Percentiles rank a stretch among this genome's conserved stretches.
These are phyloP conservation scores for Parastagonospora nodorum DNA, from an alignment of 2,329 filamentous ascomycete genomes.

Conservation along the genomic window DNA sequence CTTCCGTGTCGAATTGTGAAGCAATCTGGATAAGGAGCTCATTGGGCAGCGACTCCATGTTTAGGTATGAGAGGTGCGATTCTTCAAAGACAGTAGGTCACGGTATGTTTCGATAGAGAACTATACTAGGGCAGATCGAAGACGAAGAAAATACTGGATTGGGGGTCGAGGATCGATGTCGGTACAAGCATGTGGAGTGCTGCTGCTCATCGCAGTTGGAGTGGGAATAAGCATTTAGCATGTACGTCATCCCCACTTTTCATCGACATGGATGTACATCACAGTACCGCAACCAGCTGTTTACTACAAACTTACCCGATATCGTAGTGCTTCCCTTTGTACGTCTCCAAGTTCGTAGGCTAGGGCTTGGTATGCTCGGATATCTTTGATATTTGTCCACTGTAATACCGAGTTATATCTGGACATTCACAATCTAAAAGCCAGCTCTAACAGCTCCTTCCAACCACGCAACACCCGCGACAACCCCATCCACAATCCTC, in stretches of 20 bases:
- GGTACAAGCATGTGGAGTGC: background rate
- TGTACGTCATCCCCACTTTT: slow-evolving; percentile 7
- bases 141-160: too few relatives aligned
- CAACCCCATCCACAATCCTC: slow-evolving; percentile 79
- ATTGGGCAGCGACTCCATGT: slow-evolving; percentile 40
- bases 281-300: background rate
- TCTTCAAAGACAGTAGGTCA: background rate
- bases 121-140: too few relatives aligned
- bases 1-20: slow-evolving; percentile 31
- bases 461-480: slow-evolving; percentile 68
- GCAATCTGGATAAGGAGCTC: slow-evolving; percentile 45
- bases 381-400: background rate
- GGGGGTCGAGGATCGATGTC: background rate
- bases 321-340: too few relatives aligned
- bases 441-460: slow-evolving; percentile 55
- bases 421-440: slow-evolving; percentile 33
- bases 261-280: background rate
- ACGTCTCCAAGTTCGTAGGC: too few relatives aligned
- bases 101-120: background rate
- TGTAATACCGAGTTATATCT: background rate
- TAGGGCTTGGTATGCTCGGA: background rate
- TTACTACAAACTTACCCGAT: too few relatives aligned
- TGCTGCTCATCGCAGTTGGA: background rate
- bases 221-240: background rate
- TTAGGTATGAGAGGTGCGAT: background rate